These are phyloP conservation scores for Lenwebbia sp. DNA, from an alignment of 345 rosid species.

Conservation along the genomic window DNA sequence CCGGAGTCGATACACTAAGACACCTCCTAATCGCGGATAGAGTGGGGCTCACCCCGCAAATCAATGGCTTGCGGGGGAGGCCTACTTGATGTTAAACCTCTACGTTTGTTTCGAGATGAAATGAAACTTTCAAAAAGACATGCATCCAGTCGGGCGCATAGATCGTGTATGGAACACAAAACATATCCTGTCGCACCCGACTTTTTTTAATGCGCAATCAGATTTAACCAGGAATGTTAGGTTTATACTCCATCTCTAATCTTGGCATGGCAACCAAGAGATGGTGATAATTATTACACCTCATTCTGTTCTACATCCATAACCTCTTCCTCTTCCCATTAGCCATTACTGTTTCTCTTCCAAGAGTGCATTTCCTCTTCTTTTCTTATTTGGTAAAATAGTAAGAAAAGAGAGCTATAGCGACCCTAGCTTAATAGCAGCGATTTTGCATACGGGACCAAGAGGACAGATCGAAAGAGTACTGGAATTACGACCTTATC, in stretches of 20 bases:
- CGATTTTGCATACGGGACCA: neutral
- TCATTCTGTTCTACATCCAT: neutral
- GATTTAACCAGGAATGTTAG: neutral
- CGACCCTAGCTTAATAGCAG: too few species aligned
- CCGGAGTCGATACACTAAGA: too few species aligned
- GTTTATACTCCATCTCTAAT: neutral
- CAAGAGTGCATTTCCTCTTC: neutral
- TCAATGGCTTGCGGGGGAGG: too few species aligned
- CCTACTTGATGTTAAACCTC: too few species aligned
- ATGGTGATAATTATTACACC: neutral
- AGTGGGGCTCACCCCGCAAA: too few species aligned
- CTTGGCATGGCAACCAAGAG: neutral
- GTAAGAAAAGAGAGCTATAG: neutral
- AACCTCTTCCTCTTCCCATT: neutral
- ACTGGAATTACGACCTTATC: neutral
- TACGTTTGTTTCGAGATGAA: too few species aligned
- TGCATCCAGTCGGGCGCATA: neutral
- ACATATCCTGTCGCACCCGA: neutral
- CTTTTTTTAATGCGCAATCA: neutral
- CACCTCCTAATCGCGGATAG: too few species aligned
- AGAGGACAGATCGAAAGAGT: neutral
- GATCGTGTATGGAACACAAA: neutral
- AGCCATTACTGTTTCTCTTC: neutral
- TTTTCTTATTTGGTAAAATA: neutral
- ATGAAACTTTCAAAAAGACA: neutral